Evolutionary conservation across 2,329 filamentous ascomycete genomes (phyloP), one percentile per base, ranked within the genome.

Genomic region (Eutypa lata): DNA sequence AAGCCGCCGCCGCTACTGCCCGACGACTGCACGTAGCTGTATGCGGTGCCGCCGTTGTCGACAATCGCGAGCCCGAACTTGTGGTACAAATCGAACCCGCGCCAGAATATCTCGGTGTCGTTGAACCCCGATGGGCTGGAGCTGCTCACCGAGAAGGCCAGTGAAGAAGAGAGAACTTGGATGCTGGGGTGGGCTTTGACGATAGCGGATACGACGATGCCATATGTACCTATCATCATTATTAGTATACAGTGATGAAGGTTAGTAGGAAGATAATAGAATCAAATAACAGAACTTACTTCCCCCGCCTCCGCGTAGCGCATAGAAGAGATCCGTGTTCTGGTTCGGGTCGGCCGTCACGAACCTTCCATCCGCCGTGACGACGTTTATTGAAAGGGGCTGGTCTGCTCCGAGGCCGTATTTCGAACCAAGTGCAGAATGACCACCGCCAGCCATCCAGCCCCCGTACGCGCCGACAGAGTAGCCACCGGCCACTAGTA

Each of bases 291-390:
- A 18, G 16, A 35, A 11, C 63, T 54, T 59, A 65, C 62, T 61
- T 31, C 78, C 51, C 68, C 81, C 79, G 2, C 81, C 79, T 11
- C 79, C 79, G 40, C 73, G 69, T 3, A 83, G 65, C 2, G 81
- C 82, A 75, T 79, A 86, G 66, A 80, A 84, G 7, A 85, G 67
- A 51, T 84, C 81, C 0, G 70, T 57, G 54, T 84, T 77, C 28
- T 76, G 61, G 2, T 69, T 64, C 19, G 66, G 70, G 44, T 72
- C 73, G 1, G 78, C 80, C 4, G 69, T 75, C 1, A 81, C 57
- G 22, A 76, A 65, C 7, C 68, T 53, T 0, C 80, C 80, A 42
- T 69, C 65, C 0, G 73, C 76, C 11, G 75, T 77, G 3, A 82
- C 69, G 2, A 78, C 74, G 43, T 77, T 66, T 50, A 71, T 68